Percentiles rank a stretch among this genome's conserved stretches.
Evolutionary conservation across 352 stramenopile species (phyloP).

Genomic region (Plasmopara viticola): DNA sequence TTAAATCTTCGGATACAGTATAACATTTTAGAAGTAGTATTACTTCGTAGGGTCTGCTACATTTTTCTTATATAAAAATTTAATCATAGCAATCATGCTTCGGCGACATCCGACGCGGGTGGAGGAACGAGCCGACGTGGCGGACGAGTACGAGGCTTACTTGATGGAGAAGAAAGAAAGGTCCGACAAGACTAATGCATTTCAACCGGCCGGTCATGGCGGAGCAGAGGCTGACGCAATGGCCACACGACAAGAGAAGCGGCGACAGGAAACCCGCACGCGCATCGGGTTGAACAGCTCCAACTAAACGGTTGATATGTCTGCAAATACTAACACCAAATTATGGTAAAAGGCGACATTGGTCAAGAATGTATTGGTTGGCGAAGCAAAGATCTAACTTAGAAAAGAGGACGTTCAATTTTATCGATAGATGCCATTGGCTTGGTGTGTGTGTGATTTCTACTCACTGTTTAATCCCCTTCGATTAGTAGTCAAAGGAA

Average conservation of each 20-base stretch:
- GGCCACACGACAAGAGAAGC: constrained; percentile 13
- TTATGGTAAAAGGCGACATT: neutral
- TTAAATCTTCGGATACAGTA: neutral
- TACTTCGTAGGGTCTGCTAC: neutral
- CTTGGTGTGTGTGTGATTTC: too few relatives aligned
- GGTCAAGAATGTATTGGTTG: neutral
- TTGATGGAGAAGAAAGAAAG: constrained; percentile 44
- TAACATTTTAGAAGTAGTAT: neutral
- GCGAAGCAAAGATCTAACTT: neutral
- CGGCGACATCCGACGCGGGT: constrained; percentile 2
- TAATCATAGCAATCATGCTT: neutral
- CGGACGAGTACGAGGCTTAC: constrained; percentile 68
- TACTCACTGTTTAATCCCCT: too few relatives aligned
- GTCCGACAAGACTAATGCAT: neutral
- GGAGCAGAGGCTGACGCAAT: constrained; percentile 7
- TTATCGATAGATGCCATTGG: too few relatives aligned
- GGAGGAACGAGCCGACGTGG: constrained; percentile 34
- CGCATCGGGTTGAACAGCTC: constrained; percentile 28
- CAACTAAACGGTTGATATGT: constrained; percentile 1
- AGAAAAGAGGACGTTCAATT: too few relatives aligned
- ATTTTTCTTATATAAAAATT: neutral
- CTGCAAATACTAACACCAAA: neutral
- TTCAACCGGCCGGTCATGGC: neutral
- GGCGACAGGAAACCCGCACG: constrained; percentile 25
- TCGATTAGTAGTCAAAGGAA: too few relatives aligned